A percentile compares a stretch with the other conserved stretches of the same genome.
phyloP scores from a whole-genome alignment of 805 yeast species.

The Candida tallmaniae region DNA sequence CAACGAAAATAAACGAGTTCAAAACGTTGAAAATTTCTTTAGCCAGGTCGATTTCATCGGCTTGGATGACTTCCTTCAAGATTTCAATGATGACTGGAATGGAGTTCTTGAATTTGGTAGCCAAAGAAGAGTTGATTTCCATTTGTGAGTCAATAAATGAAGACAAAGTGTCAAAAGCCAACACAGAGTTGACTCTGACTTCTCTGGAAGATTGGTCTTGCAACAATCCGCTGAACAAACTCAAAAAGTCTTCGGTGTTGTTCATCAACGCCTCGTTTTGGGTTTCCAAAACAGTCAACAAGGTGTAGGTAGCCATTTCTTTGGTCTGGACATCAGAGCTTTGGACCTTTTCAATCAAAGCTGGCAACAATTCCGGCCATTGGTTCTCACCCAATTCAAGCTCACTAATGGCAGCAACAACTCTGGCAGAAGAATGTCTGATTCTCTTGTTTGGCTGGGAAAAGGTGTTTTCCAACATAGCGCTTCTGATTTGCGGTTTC shows the following conservation, averaged over 20 bases:
- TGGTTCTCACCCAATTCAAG: slow-evolving; percentile 56
- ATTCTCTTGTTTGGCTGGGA: slow-evolving; percentile 60
- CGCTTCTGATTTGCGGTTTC: slow-evolving; percentile 58
- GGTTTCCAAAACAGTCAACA: slow-evolving; percentile 74
- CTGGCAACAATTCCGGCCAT: slow-evolving; percentile 78
- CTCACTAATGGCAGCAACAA: slow-evolving; percentile 80
- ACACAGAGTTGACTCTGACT: slow-evolving; percentile 77
- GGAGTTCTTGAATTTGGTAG: slow-evolving; percentile 55
- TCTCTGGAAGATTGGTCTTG: slow-evolving; percentile 58
- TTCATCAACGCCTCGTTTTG: slow-evolving; percentile 53
- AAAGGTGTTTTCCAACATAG: slow-evolving; percentile 68
- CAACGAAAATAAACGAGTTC: slow-evolving; percentile 72
- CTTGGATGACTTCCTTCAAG: slow-evolving; percentile 64
- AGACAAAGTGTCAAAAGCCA: slow-evolving; percentile 71
- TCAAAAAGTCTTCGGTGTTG: slow-evolving; percentile 63
- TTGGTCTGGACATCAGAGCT: slow-evolving; percentile 53
- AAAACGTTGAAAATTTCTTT: slow-evolving; percentile 78
- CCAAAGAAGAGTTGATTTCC: slow-evolving; percentile 38
- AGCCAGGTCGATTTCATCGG: slow-evolving; percentile 69
- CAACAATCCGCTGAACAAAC: slow-evolving; percentile 66
- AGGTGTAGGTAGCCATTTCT: slow-evolving; percentile 79
- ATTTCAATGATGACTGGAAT: slow-evolving; percentile 82
- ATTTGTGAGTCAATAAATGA: slow-evolving; percentile 60
- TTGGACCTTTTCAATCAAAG: slow-evolving; percentile 58
- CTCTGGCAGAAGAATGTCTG: slow-evolving; percentile 87